Evolutionary conservation across 2,329 filamentous ascomycete genomes (phyloP).

Genomic region (Colletotrichum phormii): DNA sequence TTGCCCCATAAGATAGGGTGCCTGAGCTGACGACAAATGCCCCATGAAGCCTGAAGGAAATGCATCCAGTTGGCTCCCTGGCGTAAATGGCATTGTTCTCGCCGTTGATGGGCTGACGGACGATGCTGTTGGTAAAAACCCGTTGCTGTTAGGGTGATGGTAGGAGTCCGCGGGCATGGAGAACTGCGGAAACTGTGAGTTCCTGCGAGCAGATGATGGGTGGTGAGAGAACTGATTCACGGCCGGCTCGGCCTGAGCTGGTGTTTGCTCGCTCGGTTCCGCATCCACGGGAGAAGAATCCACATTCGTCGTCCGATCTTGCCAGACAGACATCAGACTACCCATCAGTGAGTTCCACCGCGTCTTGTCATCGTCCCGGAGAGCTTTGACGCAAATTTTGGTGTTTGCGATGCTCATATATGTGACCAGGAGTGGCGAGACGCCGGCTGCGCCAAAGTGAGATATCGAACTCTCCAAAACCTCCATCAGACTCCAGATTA

Average conservation of each 20-base stretch:
- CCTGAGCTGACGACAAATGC: slow-evolving; percentile 34
- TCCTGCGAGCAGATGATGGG: slow-evolving; percentile 11
- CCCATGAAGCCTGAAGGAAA: slow-evolving; percentile 32
- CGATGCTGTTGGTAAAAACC: slow-evolving; percentile 24
- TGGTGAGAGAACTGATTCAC: slow-evolving; percentile 14
- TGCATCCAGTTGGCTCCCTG: slow-evolving; percentile 32
- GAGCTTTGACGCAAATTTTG: slow-evolving; percentile 44
- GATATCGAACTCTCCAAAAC: slow-evolving; percentile 44
- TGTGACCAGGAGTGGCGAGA: slow-evolving; percentile 48
- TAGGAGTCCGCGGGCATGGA: slow-evolving; percentile 23
- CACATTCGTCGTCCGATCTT: slow-evolving; percentile 21
- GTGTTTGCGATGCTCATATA: slow-evolving; percentile 51
- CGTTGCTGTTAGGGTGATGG: slow-evolving; percentile 10
- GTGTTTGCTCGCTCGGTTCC: slow-evolving; percentile 38
- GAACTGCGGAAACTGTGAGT: slow-evolving; percentile 17
- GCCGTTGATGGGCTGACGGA: slow-evolving; percentile 36
- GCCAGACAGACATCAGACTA: slow-evolving; percentile 44
- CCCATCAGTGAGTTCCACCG: slow-evolving; percentile 46
- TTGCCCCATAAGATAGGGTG: slow-evolving; percentile 41
- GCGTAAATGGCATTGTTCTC: slow-evolving; percentile 35
- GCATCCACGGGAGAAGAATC: slow-evolving; percentile 34
- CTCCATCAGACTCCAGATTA: slow-evolving; percentile 51
- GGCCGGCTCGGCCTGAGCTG: slow-evolving; percentile 13
- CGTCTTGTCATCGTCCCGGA: slow-evolving; percentile 48
- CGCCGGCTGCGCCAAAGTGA: slow-evolving; percentile 48